These are phyloP conservation scores for Nothopassalora personata DNA, from an alignment of 2,329 filamentous ascomycete species.

Conservation along the genomic window DNA sequence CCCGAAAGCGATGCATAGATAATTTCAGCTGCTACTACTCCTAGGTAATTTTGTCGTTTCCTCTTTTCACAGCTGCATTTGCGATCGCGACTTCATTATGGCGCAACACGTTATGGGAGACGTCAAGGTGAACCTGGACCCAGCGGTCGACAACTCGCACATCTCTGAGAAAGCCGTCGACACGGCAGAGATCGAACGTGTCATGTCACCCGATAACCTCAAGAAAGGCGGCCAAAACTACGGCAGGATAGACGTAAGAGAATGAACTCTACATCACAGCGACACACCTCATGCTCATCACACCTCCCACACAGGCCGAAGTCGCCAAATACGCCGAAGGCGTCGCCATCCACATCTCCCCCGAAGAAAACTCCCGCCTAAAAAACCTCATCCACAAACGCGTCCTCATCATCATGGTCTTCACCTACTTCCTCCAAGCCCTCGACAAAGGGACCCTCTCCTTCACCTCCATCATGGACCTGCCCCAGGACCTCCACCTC, in stretches of 20 bases:
- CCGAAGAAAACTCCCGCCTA: slow-evolving; percentile 57
- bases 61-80: background rate
- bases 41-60: background rate
- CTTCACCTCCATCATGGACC: slow-evolving; percentile 59
- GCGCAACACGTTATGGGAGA: background rate
- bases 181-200: slow-evolving; percentile 43
- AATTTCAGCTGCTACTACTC: slow-evolving; percentile 1
- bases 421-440: slow-evolving; percentile 67
- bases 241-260: slow-evolving; percentile 51
- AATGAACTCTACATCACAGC: background rate
- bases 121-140: slow-evolving; percentile 8
- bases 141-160: background rate
- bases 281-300: background rate
- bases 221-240: slow-evolving; percentile 53
- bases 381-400: slow-evolving; percentile 62
- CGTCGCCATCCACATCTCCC: slow-evolving; percentile 52
- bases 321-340: slow-evolving; percentile 63
- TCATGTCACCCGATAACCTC: slow-evolving; percentile 42
- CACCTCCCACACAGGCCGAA: slow-evolving; percentile 43
- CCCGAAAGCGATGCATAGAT: slow-evolving; percentile 11
- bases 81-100: background rate
- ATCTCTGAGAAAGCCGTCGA: slow-evolving; percentile 10
- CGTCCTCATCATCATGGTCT: slow-evolving; percentile 64
- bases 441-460: slow-evolving; percentile 64
- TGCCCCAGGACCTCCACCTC: slow-evolving; percentile 45